A percentile compares a stretch with the other conserved stretches of the same genome.
phyloP scores from a whole-genome alignment of 768 basidiomycete species.

The Phallus indusiatus region DNA sequence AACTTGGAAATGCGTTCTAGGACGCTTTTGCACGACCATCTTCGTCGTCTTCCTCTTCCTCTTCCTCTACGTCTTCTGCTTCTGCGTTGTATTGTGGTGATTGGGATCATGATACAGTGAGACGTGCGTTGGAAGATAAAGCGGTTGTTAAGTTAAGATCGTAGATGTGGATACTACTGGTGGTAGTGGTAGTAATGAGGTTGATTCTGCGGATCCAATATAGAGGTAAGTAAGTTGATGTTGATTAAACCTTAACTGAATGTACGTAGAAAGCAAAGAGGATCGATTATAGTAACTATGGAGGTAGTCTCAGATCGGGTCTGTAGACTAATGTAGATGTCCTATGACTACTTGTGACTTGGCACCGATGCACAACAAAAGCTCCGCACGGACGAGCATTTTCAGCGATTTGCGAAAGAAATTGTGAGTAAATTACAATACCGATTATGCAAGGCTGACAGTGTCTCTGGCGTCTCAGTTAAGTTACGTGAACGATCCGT shows the following conservation, averaged over 20 bases:
- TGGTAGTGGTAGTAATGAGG: no score
- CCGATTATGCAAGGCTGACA: constrained; percentile 10
- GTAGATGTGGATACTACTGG: constrained; percentile 48
- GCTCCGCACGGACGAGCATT: constrained; percentile 17
- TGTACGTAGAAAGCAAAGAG: background rate
- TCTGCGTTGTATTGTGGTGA: constrained; percentile 16
- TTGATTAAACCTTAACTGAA: background rate
- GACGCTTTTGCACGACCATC: constrained; percentile 67
- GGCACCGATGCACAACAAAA: constrained; percentile 11
- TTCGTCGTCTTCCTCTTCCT: constrained; percentile 14
- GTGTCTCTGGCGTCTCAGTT: background rate
- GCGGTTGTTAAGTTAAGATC: constrained; percentile 68
- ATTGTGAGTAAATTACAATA: constrained; percentile 14
- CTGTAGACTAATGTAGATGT: constrained; percentile 13
- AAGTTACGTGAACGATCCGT: background rate
- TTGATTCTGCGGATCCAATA: constrained; percentile 7
- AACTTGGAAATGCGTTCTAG: constrained; percentile 75
- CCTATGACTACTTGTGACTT: background rate
- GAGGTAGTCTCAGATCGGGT: constrained; percentile 16
- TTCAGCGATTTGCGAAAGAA: constrained; percentile 17
- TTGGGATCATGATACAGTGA: constrained; percentile 72
- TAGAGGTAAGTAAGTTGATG: constrained; percentile 13
- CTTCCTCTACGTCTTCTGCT: no score
- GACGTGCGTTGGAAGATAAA: constrained; percentile 71
- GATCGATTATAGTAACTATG: background rate